Percentiles rank a stretch among this genome's conserved stretches.
Conservation (phyloP, 2,329 filamentous ascomycete species). For the Aspergillaceae sp. region DNA sequence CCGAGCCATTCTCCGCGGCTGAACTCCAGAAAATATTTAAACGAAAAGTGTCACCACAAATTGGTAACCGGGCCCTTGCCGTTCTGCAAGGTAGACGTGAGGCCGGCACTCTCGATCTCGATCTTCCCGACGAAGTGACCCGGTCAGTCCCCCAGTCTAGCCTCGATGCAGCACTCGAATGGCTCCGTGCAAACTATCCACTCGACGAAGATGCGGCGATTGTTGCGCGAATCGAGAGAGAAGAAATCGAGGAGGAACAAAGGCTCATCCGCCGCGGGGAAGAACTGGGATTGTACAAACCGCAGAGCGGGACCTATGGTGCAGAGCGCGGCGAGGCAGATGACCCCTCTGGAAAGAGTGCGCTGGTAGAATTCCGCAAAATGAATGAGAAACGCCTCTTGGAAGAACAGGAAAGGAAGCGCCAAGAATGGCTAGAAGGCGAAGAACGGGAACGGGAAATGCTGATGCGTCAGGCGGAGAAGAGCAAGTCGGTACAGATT, state of each 20-base stretch:
- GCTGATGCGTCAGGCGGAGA: constrained; percentile 21
- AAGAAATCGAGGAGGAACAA: constrained; percentile 31
- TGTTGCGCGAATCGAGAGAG: constrained; percentile 34
- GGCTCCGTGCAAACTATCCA: constrained; percentile 35
- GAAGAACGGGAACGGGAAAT: constrained; percentile 37
- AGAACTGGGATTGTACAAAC: constrained; percentile 34
- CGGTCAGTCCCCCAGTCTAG: constrained; percentile 23
- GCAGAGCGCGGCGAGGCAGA: constrained; percentile 33
- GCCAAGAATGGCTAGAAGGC: constrained; percentile 45
- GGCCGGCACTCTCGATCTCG: constrained; percentile 38
- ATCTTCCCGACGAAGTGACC: constrained; percentile 33
- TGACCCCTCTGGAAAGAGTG: constrained; percentile 36
- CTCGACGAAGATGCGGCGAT: constrained; percentile 43
- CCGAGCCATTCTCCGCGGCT: constrained; percentile 22
- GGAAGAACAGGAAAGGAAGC: constrained; percentile 40
- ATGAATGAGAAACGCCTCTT: constrained; percentile 32
- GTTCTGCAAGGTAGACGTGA: constrained; percentile 38
- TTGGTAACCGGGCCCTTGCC: constrained; percentile 31
- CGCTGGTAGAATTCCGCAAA: constrained; percentile 32
- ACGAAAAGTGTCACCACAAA: constrained; percentile 16
- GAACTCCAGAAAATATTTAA: constrained; percentile 30
- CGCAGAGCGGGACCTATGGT: constrained; percentile 37
- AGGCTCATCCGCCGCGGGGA: constrained; percentile 30
- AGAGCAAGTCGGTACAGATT: constrained; percentile 29
- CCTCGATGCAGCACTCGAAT: constrained; percentile 31